Conservation (phyloP, 352 stramenopile genomes). For the Pythium guiyangense region DNA sequence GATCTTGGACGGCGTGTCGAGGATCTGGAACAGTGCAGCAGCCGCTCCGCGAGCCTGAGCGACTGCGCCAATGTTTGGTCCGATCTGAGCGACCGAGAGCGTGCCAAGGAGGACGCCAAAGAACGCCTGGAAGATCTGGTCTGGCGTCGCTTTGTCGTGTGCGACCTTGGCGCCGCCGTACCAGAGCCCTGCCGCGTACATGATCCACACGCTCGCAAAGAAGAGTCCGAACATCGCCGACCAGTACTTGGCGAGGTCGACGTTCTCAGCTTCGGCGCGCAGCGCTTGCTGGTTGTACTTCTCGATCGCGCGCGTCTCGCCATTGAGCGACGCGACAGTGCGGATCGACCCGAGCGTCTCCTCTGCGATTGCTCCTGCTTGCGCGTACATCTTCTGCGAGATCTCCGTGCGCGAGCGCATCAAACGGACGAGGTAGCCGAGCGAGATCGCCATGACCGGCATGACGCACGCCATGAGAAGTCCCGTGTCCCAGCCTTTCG, state of each 20-base stretch:
- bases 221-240: slow-evolving; percentile 28
- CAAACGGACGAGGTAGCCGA: slow-evolving; percentile 27
- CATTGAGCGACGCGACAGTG: slow-evolving; percentile 46
- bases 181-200: slow-evolving; percentile 43
- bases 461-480: slow-evolving; percentile 46
- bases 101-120: slow-evolving; percentile 42
- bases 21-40: slow-evolving; percentile 36
- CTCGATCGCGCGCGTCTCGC: slow-evolving; percentile 30
- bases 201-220: slow-evolving; percentile 35
- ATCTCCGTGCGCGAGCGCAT: slow-evolving; percentile 15
- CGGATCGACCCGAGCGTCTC: slow-evolving; percentile 59
- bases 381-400: slow-evolving; percentile 39
- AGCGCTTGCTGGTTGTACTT: slow-evolving; percentile 28
- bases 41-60: slow-evolving; percentile 32
- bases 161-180: slow-evolving; percentile 46
- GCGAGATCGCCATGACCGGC: slow-evolving; percentile 32
- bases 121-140: slow-evolving; percentile 36
- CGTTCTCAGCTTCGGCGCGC: slow-evolving; percentile 25
- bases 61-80: slow-evolving; percentile 37
- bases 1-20: slow-evolving; percentile 44
- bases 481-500: slow-evolving; percentile 36
- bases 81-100: slow-evolving; percentile 33
- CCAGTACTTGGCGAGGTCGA: slow-evolving; percentile 20
- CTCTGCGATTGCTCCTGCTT: slow-evolving; percentile 46
- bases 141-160: slow-evolving; percentile 22